Evolutionary conservation across 176 grass and related monocot genomes (phyloP).

Genomic region (Aegilops bicornis): DNA sequence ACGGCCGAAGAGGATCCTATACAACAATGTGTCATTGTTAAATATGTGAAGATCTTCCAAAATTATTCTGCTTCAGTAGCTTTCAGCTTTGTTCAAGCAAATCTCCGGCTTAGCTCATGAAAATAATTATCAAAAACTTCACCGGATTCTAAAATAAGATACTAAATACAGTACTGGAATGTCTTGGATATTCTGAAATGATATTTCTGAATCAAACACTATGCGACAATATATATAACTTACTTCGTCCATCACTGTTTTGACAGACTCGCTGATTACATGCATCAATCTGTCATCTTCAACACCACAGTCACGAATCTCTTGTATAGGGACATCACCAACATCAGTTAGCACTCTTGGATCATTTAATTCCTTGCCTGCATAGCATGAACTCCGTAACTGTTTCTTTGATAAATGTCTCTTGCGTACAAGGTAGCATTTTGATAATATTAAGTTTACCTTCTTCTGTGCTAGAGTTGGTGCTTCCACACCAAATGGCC

Average conservation of each 20-base stretch:
- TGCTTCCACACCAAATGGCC: constrained; percentile 99
- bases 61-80: background rate
- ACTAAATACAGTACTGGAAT: background rate
- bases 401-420: background rate
- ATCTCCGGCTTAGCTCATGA: too few species aligned
- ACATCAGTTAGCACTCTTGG: constrained; percentile 94
- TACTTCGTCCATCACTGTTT: constrained; percentile 94
- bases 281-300: constrained; percentile 91
- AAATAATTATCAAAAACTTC: background rate
- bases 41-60: background rate
- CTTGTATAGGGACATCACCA: constrained; percentile 96
- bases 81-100: too few species aligned
- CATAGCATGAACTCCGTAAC: constrained; percentile 1
- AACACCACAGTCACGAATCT: constrained; percentile 86
- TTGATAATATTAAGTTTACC: constrained; percentile 30
- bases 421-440: background rate
- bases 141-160: background rate
- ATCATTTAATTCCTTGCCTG: constrained; percentile 96
- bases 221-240: background rate
- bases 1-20: constrained; percentile 84
- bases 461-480: constrained; percentile 94
- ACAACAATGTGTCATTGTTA: background rate
- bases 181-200: background rate
- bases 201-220: background rate
- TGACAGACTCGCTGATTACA: constrained; percentile 90